Evolutionary conservation across 805 yeast species (phyloP), one percentile per base, ranked within the genome.

Genomic region (Candida berthetii): DNA sequence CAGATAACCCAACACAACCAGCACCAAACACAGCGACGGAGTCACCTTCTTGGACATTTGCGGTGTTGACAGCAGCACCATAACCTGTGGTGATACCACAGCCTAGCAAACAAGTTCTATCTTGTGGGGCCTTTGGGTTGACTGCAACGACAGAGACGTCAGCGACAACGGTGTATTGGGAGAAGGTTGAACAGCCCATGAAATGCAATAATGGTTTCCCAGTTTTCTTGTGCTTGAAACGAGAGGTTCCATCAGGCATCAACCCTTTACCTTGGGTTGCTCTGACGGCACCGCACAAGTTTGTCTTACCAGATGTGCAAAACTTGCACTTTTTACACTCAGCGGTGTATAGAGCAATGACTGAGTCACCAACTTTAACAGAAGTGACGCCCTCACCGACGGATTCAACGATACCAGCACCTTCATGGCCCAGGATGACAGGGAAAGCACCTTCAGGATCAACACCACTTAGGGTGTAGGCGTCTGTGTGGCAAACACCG

Each of bases 81-180:
- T 86, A 86, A 49, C 99, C 99, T 40, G 99, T 93, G 41, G 99
- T 93, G 57, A 93, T 86, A 72, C 99, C 99, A 66, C 99, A 93
- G 39, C 99, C 99, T 55, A 95, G 77, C 64, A 95, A 69, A 71
- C 98, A 89, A 32, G 90, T 85, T 60, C 83, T 79, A 59, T 87
- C 96, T 62, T 81, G 73, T 47, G 87, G 85, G 45, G 96, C 97
- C 50, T 77, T 66, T 44, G 83, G 82, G 63, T 88, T 80, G 50
- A 93, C 87, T 15, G 96, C 93, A 44, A 90, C 99, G 36, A 93
- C 87, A 11, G 97, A 89, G 44, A 93, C 93, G 63, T 93, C 98
- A 35, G 98, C 96, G 35, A 93, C 96, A 43, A 93, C 99, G 13
- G 99, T 91, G 65, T 93, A 93, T 70, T 93, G 95, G 31, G 96